Evolutionary conservation across 1,284 basidiomycete species (phyloP), one percentile per base, ranked within the genome.

Genomic region (Microbotryum saponariae): DNA sequence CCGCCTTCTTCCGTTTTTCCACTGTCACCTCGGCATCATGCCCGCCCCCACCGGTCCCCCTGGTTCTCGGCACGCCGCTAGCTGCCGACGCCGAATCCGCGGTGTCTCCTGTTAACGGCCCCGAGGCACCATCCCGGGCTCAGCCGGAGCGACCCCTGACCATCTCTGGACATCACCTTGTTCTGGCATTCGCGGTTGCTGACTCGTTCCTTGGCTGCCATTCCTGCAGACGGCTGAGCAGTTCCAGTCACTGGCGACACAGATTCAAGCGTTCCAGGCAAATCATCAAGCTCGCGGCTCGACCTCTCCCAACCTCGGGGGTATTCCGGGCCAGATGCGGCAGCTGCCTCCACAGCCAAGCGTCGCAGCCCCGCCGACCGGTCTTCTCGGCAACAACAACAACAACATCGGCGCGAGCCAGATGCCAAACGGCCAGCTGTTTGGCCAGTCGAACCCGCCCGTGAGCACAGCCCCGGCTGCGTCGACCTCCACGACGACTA

Each of bases 181-280:
- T 31, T 42, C 37, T 42, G 3, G 37, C 16, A 42, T 42, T 42
- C 37, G 5, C 37, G 37, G 37, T 18, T 18, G 37, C 37, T 42
- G 37, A 42, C 37, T 16, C 31, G 16, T 42, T 42, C 12, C 5
- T 42, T 42, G 12, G 12, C 37, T 42, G 14, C 37, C 37, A 42
- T 42, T 42, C 9, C 37, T 42, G 37, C 23, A 63, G 62, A 61
- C 63, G 2, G 46, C 57, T 20, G 63, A 65, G 9, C 63, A 65
- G 27, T 65, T 65, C 54, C 33, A 48, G 6, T 48, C 54, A 1
- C 56, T 65, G 29, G 61, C 61, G 9, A 16, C 46, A 14, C 62
- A 63, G 37, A 66, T 66, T 21, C 59, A 52, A 60, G 31, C 62
- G 27, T 14, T 46, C 49, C 54, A 46, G 45, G 25, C 25, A 4